Percentiles rank a stretch among this genome's conserved stretches.
Conservation (phyloP, 495 filamentous ascomycete species). For the Aspergillus egyptiacus region DNA sequence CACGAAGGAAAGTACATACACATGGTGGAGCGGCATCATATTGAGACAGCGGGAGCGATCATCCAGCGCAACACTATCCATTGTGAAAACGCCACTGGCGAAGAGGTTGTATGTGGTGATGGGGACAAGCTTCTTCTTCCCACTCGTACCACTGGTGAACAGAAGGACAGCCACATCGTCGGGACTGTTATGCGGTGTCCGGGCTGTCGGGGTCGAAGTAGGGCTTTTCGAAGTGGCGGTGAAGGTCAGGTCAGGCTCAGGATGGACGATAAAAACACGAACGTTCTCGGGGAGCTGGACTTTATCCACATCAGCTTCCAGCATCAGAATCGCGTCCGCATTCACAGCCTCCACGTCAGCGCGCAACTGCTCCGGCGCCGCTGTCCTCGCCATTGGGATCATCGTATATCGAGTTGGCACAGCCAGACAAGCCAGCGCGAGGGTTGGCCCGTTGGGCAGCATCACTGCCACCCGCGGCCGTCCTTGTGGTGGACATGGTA, state of each 20-base stretch:
- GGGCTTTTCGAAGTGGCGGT: too few relatives aligned
- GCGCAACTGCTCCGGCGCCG: background rate
- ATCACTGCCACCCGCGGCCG: background rate
- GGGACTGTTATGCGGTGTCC: background rate
- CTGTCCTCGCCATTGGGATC: constrained; percentile 3
- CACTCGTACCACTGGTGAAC: constrained; percentile 1
- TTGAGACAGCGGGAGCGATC: background rate
- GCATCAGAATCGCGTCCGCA: constrained; percentile 1
- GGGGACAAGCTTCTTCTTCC: constrained; percentile 5
- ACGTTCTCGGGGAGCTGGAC: background rate
- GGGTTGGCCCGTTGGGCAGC: constrained; percentile 1
- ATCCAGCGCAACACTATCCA: constrained; percentile 1
- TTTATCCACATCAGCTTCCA: background rate
- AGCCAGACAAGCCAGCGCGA: background rate
- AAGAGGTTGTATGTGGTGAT: constrained; percentile 2
- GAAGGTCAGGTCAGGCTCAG: constrained; percentile 1
- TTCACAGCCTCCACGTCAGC: constrained; percentile 2
- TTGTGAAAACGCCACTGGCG: background rate
- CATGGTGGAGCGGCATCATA: constrained; percentile 4
- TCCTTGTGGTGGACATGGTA: background rate
- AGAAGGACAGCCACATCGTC: background rate
- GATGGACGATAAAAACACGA: background rate
- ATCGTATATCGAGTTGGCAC: constrained; percentile 1
- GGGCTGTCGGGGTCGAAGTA: background rate
- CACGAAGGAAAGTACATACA: background rate